Conservation (phyloP, 352 stramenopile genomes). For the Peronospora destructor region DNA sequence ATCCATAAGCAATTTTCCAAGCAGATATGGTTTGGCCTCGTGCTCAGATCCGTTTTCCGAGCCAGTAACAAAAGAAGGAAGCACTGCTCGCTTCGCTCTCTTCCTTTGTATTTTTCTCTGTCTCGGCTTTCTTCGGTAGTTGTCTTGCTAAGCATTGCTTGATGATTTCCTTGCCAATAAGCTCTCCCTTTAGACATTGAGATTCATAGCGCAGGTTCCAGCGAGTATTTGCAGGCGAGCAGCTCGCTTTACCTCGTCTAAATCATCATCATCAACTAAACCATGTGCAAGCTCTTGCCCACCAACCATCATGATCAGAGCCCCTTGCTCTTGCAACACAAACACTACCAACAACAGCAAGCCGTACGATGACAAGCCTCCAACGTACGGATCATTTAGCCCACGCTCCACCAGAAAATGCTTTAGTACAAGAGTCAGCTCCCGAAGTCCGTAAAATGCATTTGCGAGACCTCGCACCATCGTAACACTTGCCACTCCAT, state of each 20-base stretch:
- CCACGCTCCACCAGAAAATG: constrained; percentile 82
- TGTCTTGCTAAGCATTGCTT: constrained; percentile 36
- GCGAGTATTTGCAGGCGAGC: constrained; percentile 3
- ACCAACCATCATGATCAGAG: constrained; percentile 26
- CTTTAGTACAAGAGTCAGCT: constrained; percentile 86
- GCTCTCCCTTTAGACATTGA: constrained; percentile 40
- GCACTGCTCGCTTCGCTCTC: constrained; percentile 26
- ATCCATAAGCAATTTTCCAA: constrained; percentile 80
- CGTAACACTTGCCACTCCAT: constrained; percentile 66
- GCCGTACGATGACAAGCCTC: constrained; percentile 87
- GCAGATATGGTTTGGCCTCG: constrained; percentile 42
- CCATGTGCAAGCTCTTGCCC: constrained; percentile 10
- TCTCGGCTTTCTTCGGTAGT: constrained; percentile 24
- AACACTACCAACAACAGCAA: constrained; percentile 76
- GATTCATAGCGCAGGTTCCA: constrained; percentile 37
- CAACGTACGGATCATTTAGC: constrained; percentile 86
- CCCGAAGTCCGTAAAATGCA: constrained; percentile 71
- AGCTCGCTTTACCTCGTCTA: constrained; percentile 20
- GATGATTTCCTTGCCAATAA: constrained; percentile 48
- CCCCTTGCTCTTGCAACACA: constrained; percentile 56
- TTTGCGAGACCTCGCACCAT: constrained; percentile 56
- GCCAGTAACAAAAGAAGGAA: constrained; percentile 34
- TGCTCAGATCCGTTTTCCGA: constrained; percentile 23
- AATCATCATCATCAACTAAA: constrained; percentile 14
- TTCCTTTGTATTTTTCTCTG: constrained; percentile 13